phyloP scores from a whole-genome alignment of 768 basidiomycete genomes.

The Amanita pseudoporphyria region DNA sequence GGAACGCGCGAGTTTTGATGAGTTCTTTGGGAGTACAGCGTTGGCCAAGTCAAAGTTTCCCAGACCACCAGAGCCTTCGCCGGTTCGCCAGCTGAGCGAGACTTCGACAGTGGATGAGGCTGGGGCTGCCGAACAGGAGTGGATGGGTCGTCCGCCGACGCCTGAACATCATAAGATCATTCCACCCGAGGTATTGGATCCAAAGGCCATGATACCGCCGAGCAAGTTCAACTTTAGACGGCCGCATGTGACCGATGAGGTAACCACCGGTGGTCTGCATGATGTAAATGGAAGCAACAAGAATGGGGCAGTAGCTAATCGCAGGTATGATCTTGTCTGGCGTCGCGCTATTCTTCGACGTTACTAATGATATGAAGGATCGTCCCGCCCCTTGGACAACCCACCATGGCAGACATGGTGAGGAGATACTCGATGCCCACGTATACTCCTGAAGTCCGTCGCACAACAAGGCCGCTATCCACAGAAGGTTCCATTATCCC shows the following conservation, averaged over 20 bases:
- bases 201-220: constrained; percentile 72
- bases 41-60: constrained; percentile 73
- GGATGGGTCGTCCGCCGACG: constrained; percentile 28
- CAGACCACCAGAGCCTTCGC: constrained; percentile 32
- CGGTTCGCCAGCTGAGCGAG: constrained; percentile 19
- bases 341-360: neutral
- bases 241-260: constrained; percentile 4
- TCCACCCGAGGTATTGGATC: constrained; percentile 73
- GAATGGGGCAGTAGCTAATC: neutral
- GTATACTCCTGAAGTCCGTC: constrained; percentile 3
- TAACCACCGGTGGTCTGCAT: neutral
- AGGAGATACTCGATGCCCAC: constrained; percentile 3
- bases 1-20: constrained; percentile 86
- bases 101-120: constrained; percentile 17
- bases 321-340: neutral
- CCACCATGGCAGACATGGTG: constrained; percentile 4
- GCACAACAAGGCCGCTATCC: constrained; percentile 26
- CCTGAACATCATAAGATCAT: constrained; percentile 70
- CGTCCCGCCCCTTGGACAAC: neutral
- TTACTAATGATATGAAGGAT: neutral
- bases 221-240: constrained; percentile 69
- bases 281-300: neutral
- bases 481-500: constrained; percentile 64
- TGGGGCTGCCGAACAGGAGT: constrained; percentile 18
- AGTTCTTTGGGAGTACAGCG: constrained; percentile 81